phyloP scores from a whole-genome alignment of 2,329 filamentous ascomycete species.

The Penicillium sp. region DNA sequence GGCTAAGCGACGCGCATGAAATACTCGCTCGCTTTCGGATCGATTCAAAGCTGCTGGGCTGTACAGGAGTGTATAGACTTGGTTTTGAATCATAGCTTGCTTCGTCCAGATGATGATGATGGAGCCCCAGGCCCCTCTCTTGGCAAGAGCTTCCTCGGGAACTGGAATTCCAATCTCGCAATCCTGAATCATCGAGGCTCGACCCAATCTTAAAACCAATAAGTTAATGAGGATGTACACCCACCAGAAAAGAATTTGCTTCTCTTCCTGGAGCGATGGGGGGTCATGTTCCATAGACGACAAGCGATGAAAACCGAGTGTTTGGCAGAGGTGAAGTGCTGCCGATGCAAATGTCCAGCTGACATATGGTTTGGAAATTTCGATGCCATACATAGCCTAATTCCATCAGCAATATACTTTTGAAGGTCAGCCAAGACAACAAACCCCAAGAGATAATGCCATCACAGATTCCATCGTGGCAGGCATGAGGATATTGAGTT shows the following conservation, averaged over 20 bases:
- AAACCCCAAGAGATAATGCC: conserved; percentile 54
- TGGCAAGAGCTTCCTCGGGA: conserved; percentile 16
- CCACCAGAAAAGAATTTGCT: conserved; percentile 51
- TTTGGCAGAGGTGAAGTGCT: conserved; percentile 56
- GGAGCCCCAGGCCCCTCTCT: conserved; percentile 37
- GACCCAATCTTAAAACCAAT: conserved; percentile 55
- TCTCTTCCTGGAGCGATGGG: conserved; percentile 26
- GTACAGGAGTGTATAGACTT: conserved; percentile 56
- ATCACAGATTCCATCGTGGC: conserved; percentile 53
- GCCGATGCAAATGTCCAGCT: conserved; percentile 59
- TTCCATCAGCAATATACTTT: conserved; percentile 5
- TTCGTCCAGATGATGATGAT: conserved; percentile 53
- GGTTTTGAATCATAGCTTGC: conserved; percentile 52
- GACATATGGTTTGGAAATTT: conserved; percentile 56
- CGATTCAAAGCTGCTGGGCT: conserved; percentile 28
- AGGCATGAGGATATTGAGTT: conserved; percentile 53
- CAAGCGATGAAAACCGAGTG: conserved; percentile 53
- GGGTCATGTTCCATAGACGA: conserved; percentile 26
- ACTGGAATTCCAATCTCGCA: conserved; percentile 52
- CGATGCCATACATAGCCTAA: conserved; percentile 57
- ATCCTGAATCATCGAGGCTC: conserved; percentile 54
- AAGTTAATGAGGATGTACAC: conserved; percentile 56
- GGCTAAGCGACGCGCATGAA: conserved; percentile 27
- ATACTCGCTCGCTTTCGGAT: conserved; percentile 22
- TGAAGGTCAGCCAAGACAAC: conserved; percentile 16